phyloP scores from a whole-genome alignment of 176 grass and related monocot genomes.

The Microstegium vimineum region DNA sequence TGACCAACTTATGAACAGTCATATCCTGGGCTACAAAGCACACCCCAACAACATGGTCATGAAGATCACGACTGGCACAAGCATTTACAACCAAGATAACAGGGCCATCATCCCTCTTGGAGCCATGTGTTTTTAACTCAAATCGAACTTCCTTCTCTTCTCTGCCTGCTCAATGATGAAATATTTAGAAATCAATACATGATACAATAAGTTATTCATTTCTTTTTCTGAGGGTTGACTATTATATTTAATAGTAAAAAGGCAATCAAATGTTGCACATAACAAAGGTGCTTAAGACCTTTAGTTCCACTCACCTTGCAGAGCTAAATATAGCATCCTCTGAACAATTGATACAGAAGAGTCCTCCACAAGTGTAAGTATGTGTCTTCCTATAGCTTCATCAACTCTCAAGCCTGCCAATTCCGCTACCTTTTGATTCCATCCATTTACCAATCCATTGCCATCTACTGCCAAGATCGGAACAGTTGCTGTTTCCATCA shows the following conservation, averaged over 20 bases:
- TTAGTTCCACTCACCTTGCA: constrained; percentile 51
- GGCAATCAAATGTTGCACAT: not conserved
- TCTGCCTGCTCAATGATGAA: constrained; percentile 47
- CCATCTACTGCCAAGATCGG: constrained; percentile 89
- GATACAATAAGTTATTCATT: not conserved
- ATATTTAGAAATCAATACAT: constrained; percentile 16
- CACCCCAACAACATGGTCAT: constrained; percentile 74
- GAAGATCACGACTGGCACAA: constrained; percentile 75
- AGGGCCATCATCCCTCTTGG: constrained; percentile 49
- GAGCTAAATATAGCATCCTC: constrained; percentile 81
- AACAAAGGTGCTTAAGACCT: not conserved
- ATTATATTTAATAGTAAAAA: not conserved
- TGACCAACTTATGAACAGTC: constrained; percentile 87
- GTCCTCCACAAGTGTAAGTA: constrained; percentile 79
- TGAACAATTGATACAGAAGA: constrained; percentile 59
- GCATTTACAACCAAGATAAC: constrained; percentile 87
- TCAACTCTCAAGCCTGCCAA: constrained; percentile 73
- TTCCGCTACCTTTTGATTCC: constrained; percentile 87
- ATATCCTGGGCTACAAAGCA: constrained; percentile 98
- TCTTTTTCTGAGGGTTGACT: not conserved
- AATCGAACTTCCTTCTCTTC: constrained; percentile 90
- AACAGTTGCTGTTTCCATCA: constrained; percentile 92
- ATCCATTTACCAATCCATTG: constrained; percentile 83
- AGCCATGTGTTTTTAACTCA: constrained; percentile 82
- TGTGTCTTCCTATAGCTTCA: constrained; percentile 77